phyloP scores from a whole-genome alignment of 768 basidiomycete species.

The Coprinopsis strossmayeri region DNA sequence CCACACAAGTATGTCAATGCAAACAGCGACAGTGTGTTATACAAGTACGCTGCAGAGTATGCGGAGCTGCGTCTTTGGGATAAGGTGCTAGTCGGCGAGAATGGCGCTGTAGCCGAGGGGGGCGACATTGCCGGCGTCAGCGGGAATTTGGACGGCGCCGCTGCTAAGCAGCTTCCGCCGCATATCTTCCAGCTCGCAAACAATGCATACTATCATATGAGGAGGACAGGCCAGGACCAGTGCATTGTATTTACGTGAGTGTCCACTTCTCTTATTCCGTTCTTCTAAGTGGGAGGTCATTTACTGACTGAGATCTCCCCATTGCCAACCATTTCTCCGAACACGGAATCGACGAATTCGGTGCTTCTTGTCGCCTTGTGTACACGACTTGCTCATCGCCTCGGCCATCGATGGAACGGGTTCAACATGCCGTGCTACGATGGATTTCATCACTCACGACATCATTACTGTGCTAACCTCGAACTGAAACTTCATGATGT shows the following conservation, averaged over 20 bases:
- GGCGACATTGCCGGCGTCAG: too few relatives aligned
- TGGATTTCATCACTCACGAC: too few relatives aligned
- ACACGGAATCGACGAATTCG: too few relatives aligned
- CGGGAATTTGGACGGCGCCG: too few relatives aligned
- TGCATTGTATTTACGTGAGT: conserved; percentile 78
- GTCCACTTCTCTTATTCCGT: neutral
- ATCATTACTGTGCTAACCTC: too few relatives aligned
- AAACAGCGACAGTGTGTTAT: conserved; percentile 78
- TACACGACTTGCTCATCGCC: too few relatives aligned
- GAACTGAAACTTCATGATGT: too few relatives aligned
- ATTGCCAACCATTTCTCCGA: too few relatives aligned
- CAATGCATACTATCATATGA: conserved; percentile 95
- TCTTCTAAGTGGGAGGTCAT: neutral
- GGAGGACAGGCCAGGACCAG: conserved; percentile 90
- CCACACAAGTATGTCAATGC: conserved; percentile 85
- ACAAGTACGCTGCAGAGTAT: conserved; percentile 85
- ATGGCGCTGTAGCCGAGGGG: conserved; percentile 38
- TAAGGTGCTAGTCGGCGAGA: neutral
- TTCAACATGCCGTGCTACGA: too few relatives aligned
- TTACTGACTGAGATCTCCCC: too few relatives aligned
- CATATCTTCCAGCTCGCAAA: conserved; percentile 92
- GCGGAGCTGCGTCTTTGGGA: conserved; percentile 44
- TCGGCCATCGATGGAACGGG: too few relatives aligned
- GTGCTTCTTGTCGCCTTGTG: too few relatives aligned
- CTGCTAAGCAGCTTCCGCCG: conserved; percentile 59